Conservation (phyloP, 2,329 filamentous ascomycete species). For the Verticillium isaacii region DNA sequence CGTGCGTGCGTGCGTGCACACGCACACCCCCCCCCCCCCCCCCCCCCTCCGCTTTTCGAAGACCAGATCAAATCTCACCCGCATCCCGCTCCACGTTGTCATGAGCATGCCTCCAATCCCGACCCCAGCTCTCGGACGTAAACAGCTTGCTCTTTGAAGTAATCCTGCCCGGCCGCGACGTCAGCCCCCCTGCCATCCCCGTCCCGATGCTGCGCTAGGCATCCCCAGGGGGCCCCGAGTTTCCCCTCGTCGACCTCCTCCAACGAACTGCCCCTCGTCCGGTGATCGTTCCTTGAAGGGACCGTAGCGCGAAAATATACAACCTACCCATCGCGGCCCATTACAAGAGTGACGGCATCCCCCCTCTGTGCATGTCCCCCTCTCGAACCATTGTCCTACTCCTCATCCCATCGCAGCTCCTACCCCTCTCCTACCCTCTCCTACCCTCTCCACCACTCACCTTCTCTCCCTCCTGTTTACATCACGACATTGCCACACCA, state of each 20-base stretch:
- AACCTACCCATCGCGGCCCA: not conserved
- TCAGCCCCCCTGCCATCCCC: not conserved
- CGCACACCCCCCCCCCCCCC: no score
- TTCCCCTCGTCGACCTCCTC: not conserved
- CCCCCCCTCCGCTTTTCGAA: not conserved
- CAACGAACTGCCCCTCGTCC: not conserved
- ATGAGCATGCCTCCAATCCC: not conserved
- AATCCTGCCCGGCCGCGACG: not conserved
- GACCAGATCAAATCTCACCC: not conserved
- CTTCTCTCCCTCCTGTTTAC: not conserved
- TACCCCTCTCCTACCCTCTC: not conserved
- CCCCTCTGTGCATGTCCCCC: not conserved
- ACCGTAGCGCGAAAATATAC: not conserved
- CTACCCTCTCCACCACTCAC: not conserved
- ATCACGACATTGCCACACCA: slow-evolving; percentile 4
- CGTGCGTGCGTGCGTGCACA: not conserved
- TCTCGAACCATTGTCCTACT: not conserved
- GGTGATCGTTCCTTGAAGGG: not conserved
- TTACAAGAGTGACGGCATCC: not conserved
- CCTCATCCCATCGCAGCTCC: not conserved
- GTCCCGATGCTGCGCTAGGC: not conserved
- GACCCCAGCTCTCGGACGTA: not conserved
- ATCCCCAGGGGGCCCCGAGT: not conserved
- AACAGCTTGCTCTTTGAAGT: not conserved
- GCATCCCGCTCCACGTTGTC: not conserved